Base-by-base conservation (phyloP, 106 monocot species). In the Iris macrosiphon region DNA sequence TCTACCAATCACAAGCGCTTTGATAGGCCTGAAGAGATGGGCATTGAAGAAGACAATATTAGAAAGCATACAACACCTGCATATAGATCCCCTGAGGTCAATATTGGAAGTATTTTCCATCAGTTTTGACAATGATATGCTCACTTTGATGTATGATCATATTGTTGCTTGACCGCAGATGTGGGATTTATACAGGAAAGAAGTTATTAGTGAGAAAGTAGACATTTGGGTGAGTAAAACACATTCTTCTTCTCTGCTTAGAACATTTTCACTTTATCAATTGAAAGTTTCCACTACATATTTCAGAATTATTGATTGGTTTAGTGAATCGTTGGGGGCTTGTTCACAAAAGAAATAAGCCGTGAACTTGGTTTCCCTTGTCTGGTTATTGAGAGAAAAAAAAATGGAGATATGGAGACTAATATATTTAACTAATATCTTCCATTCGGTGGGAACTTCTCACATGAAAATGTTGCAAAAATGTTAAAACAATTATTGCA, bases 11-110 rank as follows among this genome's bases (percentile, higher is more conserved):
- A 88, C 39, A 82, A 79, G 46, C 67, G 88, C 41, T 88, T 88
- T 69, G 78, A 78, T 40, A 75, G 64, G 22, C 82, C 88, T 44
- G 88, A 82, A 62, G 88, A 88, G 58, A 88, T 75, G 82, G 88
- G 88, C 19, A 68, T 88, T 41, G 88, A 88, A 73, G 88, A 88
- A 57, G 88, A 88, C 47, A 79, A 69, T 22, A 88, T 88, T 41
- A 79, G 88, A 34, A 88, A 88, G 62, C 69, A 88, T 59, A 88
- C 88, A 43, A 88, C 88, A 13, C 88, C 82, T 51, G 79, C 88
- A 31, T 88, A 88, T 72, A 64, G 88, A 76, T 71, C 88, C 57
- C 70, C 70, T 55, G 70, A 71, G 70, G 70, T 45, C 55, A 45
- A 24, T 15, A 2, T 40, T 27, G 16, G 13, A 61, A 30, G 22